A percentile compares a stretch with the other conserved stretches of the same genome.
Evolutionary conservation across 768 basidiomycete species (phyloP).

Genomic region (Termitomyces sp.): DNA sequence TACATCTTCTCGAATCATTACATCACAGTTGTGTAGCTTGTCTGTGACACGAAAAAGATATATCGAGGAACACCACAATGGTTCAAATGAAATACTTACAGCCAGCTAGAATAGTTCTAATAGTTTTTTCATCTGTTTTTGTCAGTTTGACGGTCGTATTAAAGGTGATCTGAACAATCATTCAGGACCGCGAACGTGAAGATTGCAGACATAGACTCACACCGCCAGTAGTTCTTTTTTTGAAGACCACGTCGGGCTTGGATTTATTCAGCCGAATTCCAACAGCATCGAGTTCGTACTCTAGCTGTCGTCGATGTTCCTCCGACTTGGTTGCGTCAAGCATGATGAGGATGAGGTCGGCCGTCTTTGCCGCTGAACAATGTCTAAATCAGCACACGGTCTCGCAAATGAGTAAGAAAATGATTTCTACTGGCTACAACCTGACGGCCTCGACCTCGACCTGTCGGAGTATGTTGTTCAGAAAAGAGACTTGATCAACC

Average conservation of each 20-base stretch:
- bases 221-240: conserved; percentile 88
- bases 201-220: conserved; percentile 42
- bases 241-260: conserved; percentile 94
- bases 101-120: conserved; percentile 86
- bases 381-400: background rate
- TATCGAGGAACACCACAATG: background rate
- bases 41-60: conserved; percentile 40
- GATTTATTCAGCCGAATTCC: conserved; percentile 91
- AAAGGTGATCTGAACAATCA: conserved; percentile 68
- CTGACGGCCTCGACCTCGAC: conserved; percentile 91
- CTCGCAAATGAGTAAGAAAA: conserved; percentile 5
- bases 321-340: conserved; percentile 91
- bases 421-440: conserved; percentile 80
- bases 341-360: conserved; percentile 92
- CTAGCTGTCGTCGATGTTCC: conserved; percentile 84
- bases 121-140: conserved; percentile 92
- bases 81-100: conserved; percentile 46
- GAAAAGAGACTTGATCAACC: background rate
- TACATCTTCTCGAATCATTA: conserved; percentile 98
- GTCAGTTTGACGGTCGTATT: conserved; percentile 94
- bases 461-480: conserved; percentile 27
- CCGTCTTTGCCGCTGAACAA: conserved; percentile 72
- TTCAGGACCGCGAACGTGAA: conserved; percentile 9
- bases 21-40: conserved; percentile 91
- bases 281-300: conserved; percentile 93